Evolutionary conservation across 345 rosid species (phyloP).

Genomic region (Hibiscus tridactylites): DNA sequence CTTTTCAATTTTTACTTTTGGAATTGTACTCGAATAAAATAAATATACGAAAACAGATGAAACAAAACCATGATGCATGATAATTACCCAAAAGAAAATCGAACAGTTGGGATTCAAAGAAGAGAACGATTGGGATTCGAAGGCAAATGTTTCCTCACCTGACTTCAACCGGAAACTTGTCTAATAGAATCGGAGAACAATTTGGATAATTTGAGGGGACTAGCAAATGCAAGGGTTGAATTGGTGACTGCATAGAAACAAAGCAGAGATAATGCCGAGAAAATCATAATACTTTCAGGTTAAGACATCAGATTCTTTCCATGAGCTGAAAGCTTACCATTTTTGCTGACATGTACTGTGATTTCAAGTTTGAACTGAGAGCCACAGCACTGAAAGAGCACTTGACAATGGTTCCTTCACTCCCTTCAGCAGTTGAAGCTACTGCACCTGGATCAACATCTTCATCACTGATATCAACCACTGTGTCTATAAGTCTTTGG

Average conservation of each 20-base stretch:
- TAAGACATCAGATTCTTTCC: neutral
- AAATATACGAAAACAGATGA: no score
- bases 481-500: constrained; percentile 65
- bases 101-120: neutral
- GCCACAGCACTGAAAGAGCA: constrained; percentile 76
- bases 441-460: constrained; percentile 43
- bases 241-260: constrained; percentile 31
- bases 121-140: neutral
- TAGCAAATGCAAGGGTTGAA: constrained; percentile 65
- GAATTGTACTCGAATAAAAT: no score
- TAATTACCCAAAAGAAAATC: neutral
- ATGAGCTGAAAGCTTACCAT: constrained; percentile 9
- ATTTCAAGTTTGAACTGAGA: constrained; percentile 56
- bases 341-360: constrained; percentile 56
- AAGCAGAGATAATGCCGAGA: neutral
- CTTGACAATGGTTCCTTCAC: constrained; percentile 67
- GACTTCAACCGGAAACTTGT: constrained; percentile 68
- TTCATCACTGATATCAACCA: constrained; percentile 66
- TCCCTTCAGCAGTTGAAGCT: constrained; percentile 41
- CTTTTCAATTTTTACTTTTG: no score
- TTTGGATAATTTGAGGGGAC: constrained; percentile 74
- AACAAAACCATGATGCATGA: no score
- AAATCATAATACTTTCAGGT: neutral
- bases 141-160: neutral
- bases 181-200: constrained; percentile 61